Conservation (phyloP, 495 filamentous ascomycete species). For the Hypoxylon lienhwacheense region DNA sequence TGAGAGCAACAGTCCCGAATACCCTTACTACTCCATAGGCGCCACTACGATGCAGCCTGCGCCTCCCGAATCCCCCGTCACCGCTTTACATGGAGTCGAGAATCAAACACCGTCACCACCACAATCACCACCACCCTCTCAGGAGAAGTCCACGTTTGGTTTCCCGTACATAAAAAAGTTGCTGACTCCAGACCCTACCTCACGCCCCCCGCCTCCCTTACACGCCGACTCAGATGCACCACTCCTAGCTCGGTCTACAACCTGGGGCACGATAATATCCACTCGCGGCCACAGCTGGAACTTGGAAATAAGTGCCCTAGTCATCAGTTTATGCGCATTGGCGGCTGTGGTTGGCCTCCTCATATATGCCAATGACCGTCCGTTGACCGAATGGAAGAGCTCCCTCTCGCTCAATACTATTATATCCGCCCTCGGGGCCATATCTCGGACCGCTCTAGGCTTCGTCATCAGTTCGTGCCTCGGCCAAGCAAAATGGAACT, state of each 20-base stretch:
- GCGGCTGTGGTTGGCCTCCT: slow-evolving; percentile 5
- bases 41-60: too few relatives aligned
- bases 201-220: neutral
- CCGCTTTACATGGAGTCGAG: neutral
- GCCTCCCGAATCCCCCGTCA: too few relatives aligned
- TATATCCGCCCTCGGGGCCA: slow-evolving; percentile 9
- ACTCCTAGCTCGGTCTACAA: slow-evolving; percentile 1
- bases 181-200: neutral
- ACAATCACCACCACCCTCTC: neutral
- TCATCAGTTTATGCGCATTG: slow-evolving; percentile 6
- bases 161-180: neutral
- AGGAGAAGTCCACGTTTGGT: neutral
- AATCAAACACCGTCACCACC: neutral
- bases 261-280: slow-evolving; percentile 5
- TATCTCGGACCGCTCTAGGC: slow-evolving; percentile 17
- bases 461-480: slow-evolving; percentile 24
- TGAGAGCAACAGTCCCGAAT: too few relatives aligned
- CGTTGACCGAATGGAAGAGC: slow-evolving; percentile 12
- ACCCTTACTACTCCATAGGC: too few relatives aligned
- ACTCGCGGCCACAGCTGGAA: slow-evolving; percentile 17
- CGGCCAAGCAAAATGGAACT: slow-evolving; percentile 42
- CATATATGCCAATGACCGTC: slow-evolving; percentile 5
- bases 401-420: slow-evolving; percentile 10
- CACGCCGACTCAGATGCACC: neutral
- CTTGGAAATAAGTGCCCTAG: slow-evolving; percentile 10